Conservation (phyloP, 2,329 filamentous ascomycete species). For the Talaromyces sp. region DNA sequence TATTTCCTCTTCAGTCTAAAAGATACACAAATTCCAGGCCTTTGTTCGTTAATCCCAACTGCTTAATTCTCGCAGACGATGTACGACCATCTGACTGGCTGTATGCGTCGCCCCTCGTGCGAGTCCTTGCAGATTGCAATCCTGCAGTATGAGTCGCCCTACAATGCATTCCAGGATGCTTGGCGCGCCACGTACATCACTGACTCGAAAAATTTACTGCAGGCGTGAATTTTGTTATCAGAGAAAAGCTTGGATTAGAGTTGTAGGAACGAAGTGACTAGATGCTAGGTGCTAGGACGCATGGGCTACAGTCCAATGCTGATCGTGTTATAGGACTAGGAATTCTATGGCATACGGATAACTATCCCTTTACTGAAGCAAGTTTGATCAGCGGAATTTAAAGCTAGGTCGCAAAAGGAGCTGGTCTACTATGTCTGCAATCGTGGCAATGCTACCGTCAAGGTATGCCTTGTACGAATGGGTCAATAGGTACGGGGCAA, state of each 20-base stretch:
- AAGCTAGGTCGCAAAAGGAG: neutral
- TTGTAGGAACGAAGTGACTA: neutral
- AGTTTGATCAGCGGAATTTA: neutral
- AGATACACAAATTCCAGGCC: too few species aligned
- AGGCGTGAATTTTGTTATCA: neutral
- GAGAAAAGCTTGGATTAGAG: neutral
- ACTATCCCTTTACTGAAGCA: neutral
- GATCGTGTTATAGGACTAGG: neutral
- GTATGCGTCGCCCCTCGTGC: constrained; percentile 7
- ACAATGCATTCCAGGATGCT: constrained; percentile 10
- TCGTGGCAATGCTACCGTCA: neutral
- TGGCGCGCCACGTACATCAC: constrained; percentile 12
- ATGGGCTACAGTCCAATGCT: neutral
- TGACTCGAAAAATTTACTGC: neutral
- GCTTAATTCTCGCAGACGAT: neutral
- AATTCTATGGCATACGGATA: neutral
- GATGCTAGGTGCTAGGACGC: neutral
- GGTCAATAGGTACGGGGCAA: neutral
- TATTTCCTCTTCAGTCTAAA: too few species aligned
- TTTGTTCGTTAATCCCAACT: neutral
- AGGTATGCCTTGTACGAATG: neutral
- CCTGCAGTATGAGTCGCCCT: constrained; percentile 10
- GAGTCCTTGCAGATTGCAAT: constrained; percentile 14
- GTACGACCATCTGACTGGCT: neutral
- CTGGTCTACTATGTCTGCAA: neutral